These are phyloP conservation scores for Inga leiocalycina DNA, from an alignment of 306 rosid genomes.

Conservation along the genomic window DNA sequence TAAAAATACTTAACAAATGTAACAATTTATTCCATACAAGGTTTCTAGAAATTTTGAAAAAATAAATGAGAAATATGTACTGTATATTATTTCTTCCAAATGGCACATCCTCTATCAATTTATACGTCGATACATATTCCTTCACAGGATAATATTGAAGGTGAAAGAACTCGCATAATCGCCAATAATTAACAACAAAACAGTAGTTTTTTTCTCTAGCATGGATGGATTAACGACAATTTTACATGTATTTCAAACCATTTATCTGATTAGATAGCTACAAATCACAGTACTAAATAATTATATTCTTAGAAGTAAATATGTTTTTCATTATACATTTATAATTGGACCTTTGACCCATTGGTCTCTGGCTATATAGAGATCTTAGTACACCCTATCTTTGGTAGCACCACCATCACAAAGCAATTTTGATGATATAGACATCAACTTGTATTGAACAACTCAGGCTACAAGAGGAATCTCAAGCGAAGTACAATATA, in stretches of 20 bases:
- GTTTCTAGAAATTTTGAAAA: neutral
- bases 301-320: neutral
- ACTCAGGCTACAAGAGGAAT: slow-evolving; percentile 38
- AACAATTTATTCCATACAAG: neutral
- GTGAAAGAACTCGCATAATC: neutral
- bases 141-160: neutral
- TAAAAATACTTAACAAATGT: neutral
- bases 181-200: neutral
- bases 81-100: neutral
- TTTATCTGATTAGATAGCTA: neutral
- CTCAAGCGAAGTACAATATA: slow-evolving; percentile 28
- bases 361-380: neutral
- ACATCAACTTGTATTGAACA: slow-evolving; percentile 47
- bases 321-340: neutral
- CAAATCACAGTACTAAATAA: neutral
- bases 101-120: neutral
- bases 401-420: neutral
- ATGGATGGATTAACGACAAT: neutral
- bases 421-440: slow-evolving; percentile 12
- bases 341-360: neutral
- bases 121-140: neutral
- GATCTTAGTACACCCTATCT: neutral
- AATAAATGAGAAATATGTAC: neutral
- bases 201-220: neutral
- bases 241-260: neutral